Percentiles rank a stretch among this genome's conserved stretches.
Evolutionary conservation across 2,329 filamentous ascomycete species (phyloP).

Genomic region (Cucurbitaria berberidis): DNA sequence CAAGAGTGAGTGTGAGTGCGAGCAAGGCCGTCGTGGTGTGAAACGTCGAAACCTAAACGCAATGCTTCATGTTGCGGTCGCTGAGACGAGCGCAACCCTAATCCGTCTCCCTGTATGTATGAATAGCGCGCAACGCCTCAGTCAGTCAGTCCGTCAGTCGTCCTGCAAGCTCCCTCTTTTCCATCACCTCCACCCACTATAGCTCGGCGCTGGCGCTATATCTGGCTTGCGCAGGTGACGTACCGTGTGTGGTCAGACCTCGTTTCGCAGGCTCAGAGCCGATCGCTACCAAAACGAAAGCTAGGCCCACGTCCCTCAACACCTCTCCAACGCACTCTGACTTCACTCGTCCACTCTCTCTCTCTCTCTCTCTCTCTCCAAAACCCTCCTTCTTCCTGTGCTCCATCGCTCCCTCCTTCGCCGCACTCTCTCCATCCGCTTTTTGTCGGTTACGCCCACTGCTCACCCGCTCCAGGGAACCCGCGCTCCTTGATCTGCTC

Average conservation of each 20-base stretch:
- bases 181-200: slow-evolving; percentile 4
- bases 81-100: slow-evolving; percentile 28
- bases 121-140: slow-evolving; percentile 13
- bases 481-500: slow-evolving; percentile 47
- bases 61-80: slow-evolving; percentile 28
- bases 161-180: too few species aligned
- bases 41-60: slow-evolving; percentile 30
- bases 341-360: slow-evolving; percentile 21
- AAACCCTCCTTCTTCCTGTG: slow-evolving; percentile 25
- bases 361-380: slow-evolving; percentile 20
- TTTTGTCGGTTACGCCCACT: slow-evolving; percentile 35
- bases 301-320: slow-evolving; percentile 27
- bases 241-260: slow-evolving; percentile 29
- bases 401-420: slow-evolving; percentile 48
- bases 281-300: slow-evolving; percentile 31
- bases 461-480: slow-evolving; percentile 43
- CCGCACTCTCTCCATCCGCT: slow-evolving; percentile 44
- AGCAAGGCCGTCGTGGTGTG: slow-evolving; percentile 20
- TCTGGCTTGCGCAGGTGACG: slow-evolving; percentile 31
- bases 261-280: slow-evolving; percentile 34
- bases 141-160: slow-evolving; percentile 6
- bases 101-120: slow-evolving; percentile 13
- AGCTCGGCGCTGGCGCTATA: slow-evolving; percentile 20
- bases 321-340: slow-evolving; percentile 22
- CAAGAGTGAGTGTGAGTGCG: slow-evolving; percentile 12